Conservation (phyloP, 2,329 filamentous ascomycete genomes). For the Talaromyces piceae region DNA sequence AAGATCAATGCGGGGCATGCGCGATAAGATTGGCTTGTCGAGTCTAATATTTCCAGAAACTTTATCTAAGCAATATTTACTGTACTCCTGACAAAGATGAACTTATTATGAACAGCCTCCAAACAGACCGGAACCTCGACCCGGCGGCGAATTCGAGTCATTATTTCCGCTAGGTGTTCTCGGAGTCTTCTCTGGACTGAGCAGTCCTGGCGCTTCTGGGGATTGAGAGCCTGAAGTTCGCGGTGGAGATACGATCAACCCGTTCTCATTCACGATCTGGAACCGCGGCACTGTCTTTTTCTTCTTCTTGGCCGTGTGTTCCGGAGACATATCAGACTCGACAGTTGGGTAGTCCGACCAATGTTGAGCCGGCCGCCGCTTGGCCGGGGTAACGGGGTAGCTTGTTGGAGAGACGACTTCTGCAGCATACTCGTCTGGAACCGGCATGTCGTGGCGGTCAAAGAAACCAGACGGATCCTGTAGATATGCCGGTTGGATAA, state of each 20-base stretch:
- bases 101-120: neutral
- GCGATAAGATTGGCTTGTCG: neutral
- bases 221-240: conserved; percentile 2
- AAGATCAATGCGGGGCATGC: neutral
- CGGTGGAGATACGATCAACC: conserved; percentile 11
- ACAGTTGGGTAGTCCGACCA: neutral
- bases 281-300: conserved; percentile 9
- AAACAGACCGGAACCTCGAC: neutral
- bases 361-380: conserved; percentile 2
- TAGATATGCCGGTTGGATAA: conserved; percentile 21
- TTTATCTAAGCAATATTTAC: neutral
- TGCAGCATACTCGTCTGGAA: conserved; percentile 23
- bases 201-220: neutral
- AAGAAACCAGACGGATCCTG: conserved; percentile 28
- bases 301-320: conserved; percentile 13
- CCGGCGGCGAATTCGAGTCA: neutral
- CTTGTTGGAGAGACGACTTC: neutral
- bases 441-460: conserved; percentile 29
- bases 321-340: conserved; percentile 10
- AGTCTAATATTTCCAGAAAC: neutral
- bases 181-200: neutral
- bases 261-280: conserved; percentile 14
- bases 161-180: neutral
- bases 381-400: conserved; percentile 5
- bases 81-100: neutral